Conservation (phyloP, 2,329 filamentous ascomycete species). For the Endoconidiophora laricicola region DNA sequence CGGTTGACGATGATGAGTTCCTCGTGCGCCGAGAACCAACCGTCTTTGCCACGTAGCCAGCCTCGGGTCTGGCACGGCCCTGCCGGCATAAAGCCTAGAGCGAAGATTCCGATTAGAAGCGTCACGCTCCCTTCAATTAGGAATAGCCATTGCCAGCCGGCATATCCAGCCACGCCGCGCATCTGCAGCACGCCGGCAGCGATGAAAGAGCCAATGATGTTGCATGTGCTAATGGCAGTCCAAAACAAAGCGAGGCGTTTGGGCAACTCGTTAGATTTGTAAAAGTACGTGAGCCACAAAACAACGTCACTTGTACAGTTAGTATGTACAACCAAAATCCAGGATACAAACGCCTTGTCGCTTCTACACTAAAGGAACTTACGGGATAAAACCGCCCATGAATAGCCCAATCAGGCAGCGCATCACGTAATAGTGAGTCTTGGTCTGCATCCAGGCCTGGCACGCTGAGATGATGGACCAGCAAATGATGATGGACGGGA, state of each 20-base stretch:
- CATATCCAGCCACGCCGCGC: conserved; percentile 22
- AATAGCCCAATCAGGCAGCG: conserved; percentile 29
- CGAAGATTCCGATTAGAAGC: conserved; percentile 26
- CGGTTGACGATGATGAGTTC: conserved; percentile 47
- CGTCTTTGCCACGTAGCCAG: conserved; percentile 39
- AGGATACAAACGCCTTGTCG: neutral
- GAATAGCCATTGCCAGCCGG: conserved; percentile 25
- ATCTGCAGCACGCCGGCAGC: conserved; percentile 24
- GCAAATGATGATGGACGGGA: conserved; percentile 24
- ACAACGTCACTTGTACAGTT: conserved; percentile 16
- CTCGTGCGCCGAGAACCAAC: conserved; percentile 45
- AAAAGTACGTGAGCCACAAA: conserved; percentile 21
- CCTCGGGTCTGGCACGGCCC: conserved; percentile 33
- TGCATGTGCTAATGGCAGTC: conserved; percentile 17
- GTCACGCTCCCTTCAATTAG: conserved; percentile 18
- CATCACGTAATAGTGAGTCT: conserved; percentile 24
- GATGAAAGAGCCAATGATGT: conserved; percentile 28
- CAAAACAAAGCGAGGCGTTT: conserved; percentile 20
- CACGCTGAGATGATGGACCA: conserved; percentile 26
- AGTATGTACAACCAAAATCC: neutral
- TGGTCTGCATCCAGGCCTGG: conserved; percentile 23
- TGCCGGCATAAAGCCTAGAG: conserved; percentile 29
- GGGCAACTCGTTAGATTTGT: conserved; percentile 19
- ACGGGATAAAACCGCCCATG: conserved; percentile 35
- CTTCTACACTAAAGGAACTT: conserved; percentile 14